Evolutionary conservation across 768 basidiomycete genomes (phyloP), one percentile per base, ranked within the genome.

Genomic region (Collybia sordida): DNA sequence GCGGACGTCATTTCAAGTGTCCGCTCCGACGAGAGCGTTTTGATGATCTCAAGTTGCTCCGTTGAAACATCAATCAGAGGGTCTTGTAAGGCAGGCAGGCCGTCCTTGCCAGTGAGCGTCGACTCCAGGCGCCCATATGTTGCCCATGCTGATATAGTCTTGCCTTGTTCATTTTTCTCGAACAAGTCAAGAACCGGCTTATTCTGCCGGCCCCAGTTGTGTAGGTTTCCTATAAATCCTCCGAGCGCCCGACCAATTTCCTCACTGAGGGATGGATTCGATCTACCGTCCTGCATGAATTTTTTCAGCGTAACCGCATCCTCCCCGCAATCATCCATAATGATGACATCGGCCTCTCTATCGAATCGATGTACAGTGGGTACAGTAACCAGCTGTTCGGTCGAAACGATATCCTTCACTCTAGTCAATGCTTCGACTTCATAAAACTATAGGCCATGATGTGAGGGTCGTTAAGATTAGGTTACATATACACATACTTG

Each of bases 171-270:
- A 50, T 75, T 72, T 27, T 56, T 45, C 18, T 64, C 65, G 51
- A 81, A 78, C 45, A 62, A 36, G 9, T 63, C 59, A 34, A 73
- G 51, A 36, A 75, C 59, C 46, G 14, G 53, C 14, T 22, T 52
- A 8, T 64, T 44, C 19, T 57, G 55, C n/a, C 63, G 58, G 27
- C 78, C 72, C 76, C 77, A 78, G 6, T 54, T 51, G 57, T 88
- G 86, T 49, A 87, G 43, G 15, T 56, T 55, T 3, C 68, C 72
- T n/a, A 86, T 65, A 64, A 86, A 88, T 43, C 61, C 57, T 3
- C 86, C 85, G 1, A 87, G 64, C 3, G 69, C 75, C 8, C 57
- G 44, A 6, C 85, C 86, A 31, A 87, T 80, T 22, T 72, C 60
- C 14, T 31, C 31, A 31, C 31, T 31, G 31, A 31, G 31, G 3